Evolutionary conservation across 2,329 filamentous ascomycete genomes (phyloP).

Genomic region (Orbilia brochopaga): DNA sequence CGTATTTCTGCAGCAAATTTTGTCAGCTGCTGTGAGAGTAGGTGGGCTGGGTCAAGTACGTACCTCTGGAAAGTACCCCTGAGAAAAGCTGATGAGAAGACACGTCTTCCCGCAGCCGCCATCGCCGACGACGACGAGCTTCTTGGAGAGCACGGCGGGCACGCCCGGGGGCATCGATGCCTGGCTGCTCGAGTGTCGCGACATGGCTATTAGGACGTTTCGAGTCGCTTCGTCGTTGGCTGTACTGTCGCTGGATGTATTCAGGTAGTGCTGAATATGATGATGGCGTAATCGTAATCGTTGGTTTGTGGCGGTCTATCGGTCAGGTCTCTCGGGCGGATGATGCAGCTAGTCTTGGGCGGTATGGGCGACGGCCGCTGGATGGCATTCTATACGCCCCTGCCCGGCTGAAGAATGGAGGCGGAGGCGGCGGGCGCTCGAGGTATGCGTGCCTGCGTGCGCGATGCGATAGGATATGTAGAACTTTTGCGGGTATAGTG

Average conservation of each 20-base stretch:
- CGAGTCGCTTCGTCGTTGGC: background rate
- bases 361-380: slow-evolving; percentile 17
- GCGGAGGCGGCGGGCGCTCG: background rate
- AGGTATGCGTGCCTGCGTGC: background rate
- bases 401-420: slow-evolving; percentile 1
- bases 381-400: slow-evolving; percentile 37
- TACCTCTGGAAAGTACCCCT: slow-evolving; percentile 99
- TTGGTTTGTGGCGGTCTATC: background rate
- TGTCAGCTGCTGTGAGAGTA: slow-evolving; percentile 6
- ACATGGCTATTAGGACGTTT: slow-evolving; percentile 15
- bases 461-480: no score
- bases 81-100: slow-evolving; percentile 96
- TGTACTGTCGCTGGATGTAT: background rate
- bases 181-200: slow-evolving; percentile 19
- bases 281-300: background rate
- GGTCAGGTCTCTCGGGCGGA: slow-evolving; percentile 8
- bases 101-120: slow-evolving; percentile 99
- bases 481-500: no score
- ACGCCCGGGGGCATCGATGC: slow-evolving; percentile 66
- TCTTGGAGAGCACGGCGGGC: slow-evolving; percentile 89
- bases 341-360: background rate
- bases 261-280: background rate
- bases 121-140: slow-evolving; percentile 98
- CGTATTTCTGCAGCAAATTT: slow-evolving; percentile 79
- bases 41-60: slow-evolving; percentile 53